Conservation (phyloP, 768 basidiomycete species). For the Boletus eberwhitei region DNA sequence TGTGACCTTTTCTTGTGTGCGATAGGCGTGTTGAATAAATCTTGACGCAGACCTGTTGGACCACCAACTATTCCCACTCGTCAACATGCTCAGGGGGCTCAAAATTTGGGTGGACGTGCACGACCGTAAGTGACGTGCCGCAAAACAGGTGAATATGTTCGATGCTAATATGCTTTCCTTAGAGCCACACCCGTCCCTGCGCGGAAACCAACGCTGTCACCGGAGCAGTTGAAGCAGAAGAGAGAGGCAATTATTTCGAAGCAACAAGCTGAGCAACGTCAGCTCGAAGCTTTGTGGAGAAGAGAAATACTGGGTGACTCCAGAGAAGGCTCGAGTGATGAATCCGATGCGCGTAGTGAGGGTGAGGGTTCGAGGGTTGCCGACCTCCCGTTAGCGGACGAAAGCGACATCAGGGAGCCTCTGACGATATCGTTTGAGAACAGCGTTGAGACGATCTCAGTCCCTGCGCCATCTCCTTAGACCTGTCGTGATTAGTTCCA, state of each 20-base stretch:
- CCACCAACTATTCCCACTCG: constrained; percentile 1
- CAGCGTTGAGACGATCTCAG: neutral
- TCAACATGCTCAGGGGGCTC: neutral
- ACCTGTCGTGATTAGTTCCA: constrained; percentile 2
- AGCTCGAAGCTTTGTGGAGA: constrained; percentile 3
- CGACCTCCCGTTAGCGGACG: neutral
- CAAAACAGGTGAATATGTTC: neutral
- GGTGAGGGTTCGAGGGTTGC: neutral
- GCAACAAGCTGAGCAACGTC: constrained; percentile 12
- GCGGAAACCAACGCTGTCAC: neutral
- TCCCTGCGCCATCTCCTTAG: neutral
- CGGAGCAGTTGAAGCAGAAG: constrained; percentile 3
- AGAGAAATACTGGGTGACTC: neutral
- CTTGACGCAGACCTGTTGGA: constrained; percentile 4
- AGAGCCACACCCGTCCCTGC: neutral
- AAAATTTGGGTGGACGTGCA: neutral
- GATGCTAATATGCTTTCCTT: neutral
- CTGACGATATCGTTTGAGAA: neutral
- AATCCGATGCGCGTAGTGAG: neutral
- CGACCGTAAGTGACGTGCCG: constrained; percentile 2
- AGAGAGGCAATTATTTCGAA: constrained; percentile 10
- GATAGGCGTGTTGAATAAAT: neutral
- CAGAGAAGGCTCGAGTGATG: neutral
- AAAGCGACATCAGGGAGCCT: neutral
- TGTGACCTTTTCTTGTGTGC: neutral